Evolutionary conservation across 1,284 basidiomycete species (phyloP), one percentile per base, ranked within the genome.

Genomic region (Pascua sp.): DNA sequence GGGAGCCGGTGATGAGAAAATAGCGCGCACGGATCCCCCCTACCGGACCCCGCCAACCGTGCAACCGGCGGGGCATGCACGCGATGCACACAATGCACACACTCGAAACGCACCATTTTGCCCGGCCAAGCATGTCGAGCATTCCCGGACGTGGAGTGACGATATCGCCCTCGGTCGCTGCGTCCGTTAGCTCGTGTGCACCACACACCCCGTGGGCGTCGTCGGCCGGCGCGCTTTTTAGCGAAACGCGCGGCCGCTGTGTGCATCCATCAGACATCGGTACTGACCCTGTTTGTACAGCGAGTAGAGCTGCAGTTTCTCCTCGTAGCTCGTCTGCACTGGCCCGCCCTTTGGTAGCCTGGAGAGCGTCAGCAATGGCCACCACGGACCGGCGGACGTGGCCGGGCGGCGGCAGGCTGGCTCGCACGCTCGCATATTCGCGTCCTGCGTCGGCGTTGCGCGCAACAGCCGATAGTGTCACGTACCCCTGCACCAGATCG

Each of bases 321-420:
- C 94, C 67, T 97, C 94, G 76, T 97, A 98, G 54, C 86, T 90
- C 0, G 94, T 97, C 78, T 97, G 93, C 64, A 97, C 94, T 43
- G 93, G 91, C 0, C 95, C 93, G 11, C 87, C 89, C 80, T 95
- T 95, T 1, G 95, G 93, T 17, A 98, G 80, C 59, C 79, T 80
- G 47, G 11, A 12, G 24, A 32, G 24, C 24, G 47, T 53, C n/a
- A 55, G 59, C 36, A 2, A 36, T 13, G 3, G 24, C 8, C 15
- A 43, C 47, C 24, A 32, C 24, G 24, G 24, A 32, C 24, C 24
- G 7, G 24, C 24, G 24, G 24, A 32, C 24, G 24, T 32, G 24
- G 24, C 24, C 24, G 24, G 24, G 24, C 24, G 24, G 24, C 24
- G 24, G 24, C 24, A 32, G 24, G 24, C 24, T 32, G 4, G 24